Evolutionary conservation across 257 asterid genomes (phyloP).

Genomic region (Perilla frutescens): DNA sequence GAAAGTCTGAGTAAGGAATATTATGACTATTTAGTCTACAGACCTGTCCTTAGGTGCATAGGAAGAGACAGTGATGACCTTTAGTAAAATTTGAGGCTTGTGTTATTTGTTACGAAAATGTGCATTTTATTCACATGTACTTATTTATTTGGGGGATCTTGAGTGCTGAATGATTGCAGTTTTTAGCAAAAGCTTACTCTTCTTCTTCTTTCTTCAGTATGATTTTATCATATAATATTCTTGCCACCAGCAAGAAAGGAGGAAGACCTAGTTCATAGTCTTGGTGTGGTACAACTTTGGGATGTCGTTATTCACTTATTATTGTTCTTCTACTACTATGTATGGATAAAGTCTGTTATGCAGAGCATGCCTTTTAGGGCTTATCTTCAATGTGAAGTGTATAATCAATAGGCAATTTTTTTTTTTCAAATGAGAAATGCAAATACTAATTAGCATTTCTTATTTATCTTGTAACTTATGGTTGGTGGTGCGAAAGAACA

Average conservation of each 20-base stretch:
- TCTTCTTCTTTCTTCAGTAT: not conserved
- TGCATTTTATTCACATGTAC: not conserved
- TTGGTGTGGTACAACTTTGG: not conserved
- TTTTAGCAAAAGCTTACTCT: not conserved
- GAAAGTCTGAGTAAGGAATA: slow-evolving; percentile 4
- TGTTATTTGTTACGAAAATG: slow-evolving; percentile 9
- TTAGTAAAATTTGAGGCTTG: not conserved
- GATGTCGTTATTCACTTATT: not conserved
- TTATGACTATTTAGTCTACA: slow-evolving; percentile 7
- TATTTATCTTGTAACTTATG: not conserved
- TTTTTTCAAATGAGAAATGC: not conserved
- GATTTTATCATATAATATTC: slow-evolving; percentile 12
- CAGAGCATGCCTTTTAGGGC: slow-evolving; percentile 2
- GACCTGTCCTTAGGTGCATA: slow-evolving; percentile 13
- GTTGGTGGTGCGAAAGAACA: too few relatives aligned
- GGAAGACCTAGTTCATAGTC: not conserved
- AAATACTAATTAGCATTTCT: not conserved
- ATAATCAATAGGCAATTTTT: not conserved
- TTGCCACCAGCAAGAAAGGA: not conserved
- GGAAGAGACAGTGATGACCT: slow-evolving; percentile 19
- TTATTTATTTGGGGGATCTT: not conserved
- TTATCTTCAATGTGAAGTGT: not conserved
- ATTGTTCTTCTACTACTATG: not conserved
- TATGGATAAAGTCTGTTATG: slow-evolving; percentile 2
- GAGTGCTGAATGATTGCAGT: not conserved